Evolutionary conservation across 352 stramenopile species (phyloP), one percentile per base, ranked within the genome.

Genomic region (Blastocystis sp.): DNA sequence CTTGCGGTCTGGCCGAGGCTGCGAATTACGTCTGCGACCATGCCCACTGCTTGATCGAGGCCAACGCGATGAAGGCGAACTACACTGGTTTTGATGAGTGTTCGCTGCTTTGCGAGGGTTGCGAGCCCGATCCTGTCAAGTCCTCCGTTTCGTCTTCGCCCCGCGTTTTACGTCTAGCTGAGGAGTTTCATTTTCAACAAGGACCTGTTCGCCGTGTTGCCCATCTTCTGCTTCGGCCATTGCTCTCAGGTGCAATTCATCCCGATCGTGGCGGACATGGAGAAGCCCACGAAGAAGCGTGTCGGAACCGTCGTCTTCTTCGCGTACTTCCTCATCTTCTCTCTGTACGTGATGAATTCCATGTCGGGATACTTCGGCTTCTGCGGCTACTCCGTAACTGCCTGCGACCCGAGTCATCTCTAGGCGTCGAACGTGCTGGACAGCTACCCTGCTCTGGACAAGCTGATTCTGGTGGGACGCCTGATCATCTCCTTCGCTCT

Each of bases 241-340:
- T 84, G 74, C 48, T 84, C 59, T 3, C 74, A 84, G 38, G 74
- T 84, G 21, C 74, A 84, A 21, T 84, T 84, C 74, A 67, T 84
- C 38, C 74, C 74, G 19, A 84, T 84, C 43, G 74, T 74, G 5
- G 52, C 28, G 5, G 74, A 84, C n/a, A 67, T 84, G 59, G 62
- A 84, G 59, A 21, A 40, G 7, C 74, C 74, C 21, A 70, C 74
- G 19, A 21, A 19, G 14, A 84, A 84, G 45, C 59, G 74, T 48
- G 74, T 84, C 3, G 59, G 59, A 19, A 21, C 61, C 19, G 74
- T 84, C 5, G 74, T 84, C 10, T 71, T 84, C 62, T 71, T 84
- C 28, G 62, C 74, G 19, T 84, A 84, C 38, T 40, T 84, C 3
- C 59, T 84, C 5, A 84, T 84, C 38, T 56, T 84, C 34, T 11